Conservation (phyloP, 345 rosid species). For the Rhodomyrtus tomentosa region DNA sequence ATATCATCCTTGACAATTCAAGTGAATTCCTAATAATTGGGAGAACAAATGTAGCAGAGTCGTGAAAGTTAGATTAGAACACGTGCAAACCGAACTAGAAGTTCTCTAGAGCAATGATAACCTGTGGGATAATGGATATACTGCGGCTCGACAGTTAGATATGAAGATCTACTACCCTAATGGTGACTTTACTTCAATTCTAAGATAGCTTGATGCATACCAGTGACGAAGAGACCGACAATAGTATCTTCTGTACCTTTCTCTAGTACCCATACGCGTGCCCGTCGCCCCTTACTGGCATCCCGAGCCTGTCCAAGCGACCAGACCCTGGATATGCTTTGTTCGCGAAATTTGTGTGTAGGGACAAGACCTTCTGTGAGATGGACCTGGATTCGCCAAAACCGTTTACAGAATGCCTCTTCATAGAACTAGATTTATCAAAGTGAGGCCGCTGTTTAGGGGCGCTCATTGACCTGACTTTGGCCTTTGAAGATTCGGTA, state of each 20-base stretch:
- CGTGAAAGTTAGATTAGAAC: background rate
- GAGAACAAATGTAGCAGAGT: background rate
- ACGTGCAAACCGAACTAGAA: background rate
- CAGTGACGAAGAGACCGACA: background rate
- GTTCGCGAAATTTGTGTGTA: constrained; percentile 45
- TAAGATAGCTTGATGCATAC: background rate
- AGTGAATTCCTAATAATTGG: background rate
- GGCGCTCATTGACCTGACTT: constrained; percentile 65
- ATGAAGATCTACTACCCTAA: background rate
- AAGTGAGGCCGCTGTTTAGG: constrained; percentile 69
- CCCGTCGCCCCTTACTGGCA: constrained; percentile 39
- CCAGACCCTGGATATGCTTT: constrained; percentile 96
- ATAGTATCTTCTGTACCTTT: background rate
- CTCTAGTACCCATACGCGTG: background rate
- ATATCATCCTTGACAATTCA: background rate
- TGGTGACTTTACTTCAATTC: background rate
- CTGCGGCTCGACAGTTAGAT: background rate
- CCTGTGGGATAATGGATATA: background rate
- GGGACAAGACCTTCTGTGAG: constrained; percentile 31
- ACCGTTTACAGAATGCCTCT: constrained; percentile 40
- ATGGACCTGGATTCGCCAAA: constrained; percentile 32
- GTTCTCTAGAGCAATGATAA: background rate
- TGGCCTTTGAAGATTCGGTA: constrained; percentile 84
- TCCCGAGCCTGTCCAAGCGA: constrained; percentile 74
- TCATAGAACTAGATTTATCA: constrained; percentile 58